Percentiles rank a stretch among this genome's conserved stretches.
phyloP scores from a whole-genome alignment of 495 filamentous ascomycete species.

The Annulohypoxylon stygium region DNA sequence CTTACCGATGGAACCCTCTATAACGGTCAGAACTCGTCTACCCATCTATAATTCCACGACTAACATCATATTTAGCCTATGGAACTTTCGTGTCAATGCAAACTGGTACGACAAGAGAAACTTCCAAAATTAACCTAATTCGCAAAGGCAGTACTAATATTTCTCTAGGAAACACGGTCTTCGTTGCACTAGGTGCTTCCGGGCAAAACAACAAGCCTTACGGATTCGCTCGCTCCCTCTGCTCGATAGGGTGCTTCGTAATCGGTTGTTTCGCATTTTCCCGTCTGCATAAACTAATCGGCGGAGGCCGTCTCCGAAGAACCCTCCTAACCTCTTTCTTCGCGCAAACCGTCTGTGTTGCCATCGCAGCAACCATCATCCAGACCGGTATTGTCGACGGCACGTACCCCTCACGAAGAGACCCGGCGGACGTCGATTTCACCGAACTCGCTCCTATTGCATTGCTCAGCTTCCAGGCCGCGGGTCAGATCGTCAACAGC shows the following conservation, averaged over 20 bases:
- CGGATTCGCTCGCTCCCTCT: slow-evolving; percentile 50
- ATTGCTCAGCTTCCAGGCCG: slow-evolving; percentile 77
- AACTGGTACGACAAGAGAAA: slow-evolving; percentile 57
- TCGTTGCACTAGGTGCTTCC: slow-evolving; percentile 46
- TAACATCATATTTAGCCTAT: slow-evolving; percentile 57
- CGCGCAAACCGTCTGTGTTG: slow-evolving; percentile 67
- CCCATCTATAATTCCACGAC: background rate
- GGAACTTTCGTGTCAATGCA: slow-evolving; percentile 70
- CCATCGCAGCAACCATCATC: slow-evolving; percentile 71
- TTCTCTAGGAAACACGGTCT: slow-evolving; percentile 47
- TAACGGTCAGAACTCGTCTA: slow-evolving; percentile 51
- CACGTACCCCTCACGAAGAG: slow-evolving; percentile 43
- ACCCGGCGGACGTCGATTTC: slow-evolving; percentile 51
- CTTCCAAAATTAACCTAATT: background rate
- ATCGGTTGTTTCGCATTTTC: slow-evolving; percentile 48
- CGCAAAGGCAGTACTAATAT: slow-evolving; percentile 8
- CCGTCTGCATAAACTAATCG: slow-evolving; percentile 44
- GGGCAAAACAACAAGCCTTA: slow-evolving; percentile 48
- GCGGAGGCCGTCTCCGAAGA: slow-evolving; percentile 59
- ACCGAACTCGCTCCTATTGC: slow-evolving; percentile 67
- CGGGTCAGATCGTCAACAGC: slow-evolving; percentile 75
- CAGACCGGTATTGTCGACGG: slow-evolving; percentile 53
- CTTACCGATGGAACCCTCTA: slow-evolving; percentile 67
- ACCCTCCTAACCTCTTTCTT: slow-evolving; percentile 69
- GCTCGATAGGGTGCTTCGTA: slow-evolving; percentile 49